Base-by-base conservation (phyloP, 192 early-diverging fungal genomes). In the Irineochytrium annulatum region DNA sequence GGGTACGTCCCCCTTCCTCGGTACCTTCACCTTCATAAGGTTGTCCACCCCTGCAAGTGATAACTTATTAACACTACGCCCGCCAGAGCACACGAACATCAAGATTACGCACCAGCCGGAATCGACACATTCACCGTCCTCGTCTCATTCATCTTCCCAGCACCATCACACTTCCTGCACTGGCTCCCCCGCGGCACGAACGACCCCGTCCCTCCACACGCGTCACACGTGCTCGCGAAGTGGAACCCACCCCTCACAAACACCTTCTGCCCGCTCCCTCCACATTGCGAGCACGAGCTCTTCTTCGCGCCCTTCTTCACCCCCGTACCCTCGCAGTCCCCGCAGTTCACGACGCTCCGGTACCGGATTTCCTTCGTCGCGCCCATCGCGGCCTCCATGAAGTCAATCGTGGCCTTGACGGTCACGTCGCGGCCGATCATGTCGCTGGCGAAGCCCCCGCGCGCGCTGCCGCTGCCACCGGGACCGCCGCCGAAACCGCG, bases 371-470 rank as follows among this genome's bases (percentile, higher is more conserved):
- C 60, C 58, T 86, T 89, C 51, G 75, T 79, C 0, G 83, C 48
- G 26, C 96, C 96, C 41, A 87, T 87, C 4, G 87, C 87, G 1
- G 94, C 91, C 29, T 95, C 91, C 92, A 94, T 94, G 60, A 95
- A 98, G 11, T 85, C 51, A 11, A 98, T 77, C 8, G 79, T 82
- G 32, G 91, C 63, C 14, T 72, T 55, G 0, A 79, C 72, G 32
- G 89, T 80, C 43, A 92, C 76, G 64, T 87, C 80, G 16, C 83
- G 76, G 33, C 89, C 91, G 6, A 65, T 72, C 4, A 52, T 20
- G 11, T 58, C 59, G 29, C 29, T 45, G 24, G 70, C 67, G 17
- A 76, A 63, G 20, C 76, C 78, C 8, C 72, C 73, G 11, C 58
- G 70, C 11, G 68, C 79, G 2, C 86, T 84, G 56, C 83, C 78